Evolutionary conservation across 2,329 filamentous ascomycete genomes (phyloP).

Genomic region (Claviceps purpurea): DNA sequence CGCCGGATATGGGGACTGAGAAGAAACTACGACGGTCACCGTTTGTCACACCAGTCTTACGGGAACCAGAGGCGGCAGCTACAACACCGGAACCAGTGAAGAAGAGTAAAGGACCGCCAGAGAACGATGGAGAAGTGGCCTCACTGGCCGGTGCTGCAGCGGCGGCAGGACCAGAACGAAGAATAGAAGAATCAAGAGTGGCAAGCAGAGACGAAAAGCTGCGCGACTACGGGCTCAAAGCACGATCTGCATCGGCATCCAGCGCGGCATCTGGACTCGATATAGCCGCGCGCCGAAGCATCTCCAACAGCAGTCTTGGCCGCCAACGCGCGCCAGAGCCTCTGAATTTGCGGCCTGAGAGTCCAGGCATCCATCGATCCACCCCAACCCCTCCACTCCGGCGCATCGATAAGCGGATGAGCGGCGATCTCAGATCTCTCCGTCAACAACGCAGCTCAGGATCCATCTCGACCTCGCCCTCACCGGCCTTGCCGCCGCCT

Average conservation of each 20-base stretch:
- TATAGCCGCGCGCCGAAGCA: slow-evolving; percentile 24
- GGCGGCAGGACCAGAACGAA: background rate
- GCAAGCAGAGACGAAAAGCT: slow-evolving; percentile 6
- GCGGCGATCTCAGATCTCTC: slow-evolving; percentile 52
- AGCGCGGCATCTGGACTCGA: slow-evolving; percentile 8
- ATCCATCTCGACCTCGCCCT: background rate
- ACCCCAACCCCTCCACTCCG: slow-evolving; percentile 54
- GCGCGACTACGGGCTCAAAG: background rate
- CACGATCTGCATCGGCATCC: background rate
- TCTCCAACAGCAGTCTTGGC: slow-evolving; percentile 38
- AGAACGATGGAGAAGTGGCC: slow-evolving; percentile 17
- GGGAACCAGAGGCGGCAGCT: slow-evolving; percentile 23
- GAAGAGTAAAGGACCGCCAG: slow-evolving; percentile 13
- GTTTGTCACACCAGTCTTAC: slow-evolving; percentile 25
- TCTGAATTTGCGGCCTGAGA: slow-evolving; percentile 46
- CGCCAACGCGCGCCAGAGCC: slow-evolving; percentile 40
- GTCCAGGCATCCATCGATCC: slow-evolving; percentile 22
- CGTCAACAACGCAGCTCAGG: slow-evolving; percentile 21
- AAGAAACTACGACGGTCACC: slow-evolving; percentile 19
- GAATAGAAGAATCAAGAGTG: background rate
- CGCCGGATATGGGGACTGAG: slow-evolving; percentile 16
- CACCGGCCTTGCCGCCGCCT: slow-evolving; percentile 35
- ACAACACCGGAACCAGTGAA: slow-evolving; percentile 33
- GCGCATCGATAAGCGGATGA: slow-evolving; percentile 52
- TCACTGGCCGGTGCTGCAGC: slow-evolving; percentile 1